These are phyloP conservation scores for Fagopyrum tataricum DNA, from an alignment of 148 eudicot species.

Conservation along the genomic window DNA sequence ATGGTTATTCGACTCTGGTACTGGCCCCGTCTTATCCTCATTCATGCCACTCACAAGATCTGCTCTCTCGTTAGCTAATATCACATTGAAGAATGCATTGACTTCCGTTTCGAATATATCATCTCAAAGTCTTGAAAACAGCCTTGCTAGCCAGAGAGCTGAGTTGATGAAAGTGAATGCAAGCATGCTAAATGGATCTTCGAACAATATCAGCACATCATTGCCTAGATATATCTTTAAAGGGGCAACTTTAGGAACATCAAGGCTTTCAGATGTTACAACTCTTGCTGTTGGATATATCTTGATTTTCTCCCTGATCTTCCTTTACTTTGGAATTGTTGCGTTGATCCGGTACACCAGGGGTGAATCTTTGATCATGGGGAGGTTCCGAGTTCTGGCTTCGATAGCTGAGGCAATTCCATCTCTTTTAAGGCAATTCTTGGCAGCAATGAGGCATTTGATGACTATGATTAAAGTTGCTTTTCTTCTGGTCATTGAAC, in stretches of 20 bases:
- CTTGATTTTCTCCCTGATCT: slow-evolving; percentile 67
- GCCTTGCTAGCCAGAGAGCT: slow-evolving; percentile 44
- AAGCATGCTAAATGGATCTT: slow-evolving; percentile 43
- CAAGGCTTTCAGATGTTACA: slow-evolving; percentile 83
- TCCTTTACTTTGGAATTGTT: slow-evolving; percentile 72
- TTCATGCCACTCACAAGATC: slow-evolving; percentile 70
- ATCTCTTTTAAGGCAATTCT: slow-evolving; percentile 77
- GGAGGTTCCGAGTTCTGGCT: slow-evolving; percentile 86
- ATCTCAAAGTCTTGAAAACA: slow-evolving; percentile 41
- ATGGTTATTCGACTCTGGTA: slow-evolving; percentile 63
- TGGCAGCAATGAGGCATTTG: slow-evolving; percentile 85
- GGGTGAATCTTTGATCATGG: slow-evolving; percentile 86
- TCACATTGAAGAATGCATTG: slow-evolving; percentile 75
- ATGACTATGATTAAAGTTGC: slow-evolving; percentile 97
- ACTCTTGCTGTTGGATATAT: slow-evolving; percentile 93
- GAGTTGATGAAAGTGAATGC: slow-evolving; percentile 55
- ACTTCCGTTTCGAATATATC: slow-evolving; percentile 68
- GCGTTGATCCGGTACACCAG: slow-evolving; percentile 70
- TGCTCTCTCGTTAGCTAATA: slow-evolving; percentile 74
- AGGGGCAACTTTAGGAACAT: slow-evolving; percentile 57
- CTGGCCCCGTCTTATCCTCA: slow-evolving; percentile 58
- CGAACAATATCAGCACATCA: slow-evolving; percentile 40
- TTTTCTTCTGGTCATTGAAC: slow-evolving; percentile 89
- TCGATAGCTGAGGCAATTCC: slow-evolving; percentile 80
- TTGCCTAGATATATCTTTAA: slow-evolving; percentile 49